phyloP scores from a whole-genome alignment of 2,329 filamentous ascomycete genomes.

The Hypoxylon sp. region DNA sequence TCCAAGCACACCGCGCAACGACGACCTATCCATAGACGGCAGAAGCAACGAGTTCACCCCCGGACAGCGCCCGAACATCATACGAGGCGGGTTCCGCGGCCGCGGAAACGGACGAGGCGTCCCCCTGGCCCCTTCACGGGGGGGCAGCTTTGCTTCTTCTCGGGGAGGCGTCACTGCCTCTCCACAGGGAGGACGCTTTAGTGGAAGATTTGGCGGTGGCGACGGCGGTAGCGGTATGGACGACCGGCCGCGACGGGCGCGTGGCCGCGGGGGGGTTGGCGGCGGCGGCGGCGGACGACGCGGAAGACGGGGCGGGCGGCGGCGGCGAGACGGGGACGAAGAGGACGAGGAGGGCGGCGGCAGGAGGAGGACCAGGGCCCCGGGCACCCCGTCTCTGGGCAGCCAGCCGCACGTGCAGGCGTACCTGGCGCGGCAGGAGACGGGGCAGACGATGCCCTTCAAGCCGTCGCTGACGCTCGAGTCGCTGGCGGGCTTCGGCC shows the following conservation, averaged over 20 bases:
- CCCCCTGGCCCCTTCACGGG: too few species aligned
- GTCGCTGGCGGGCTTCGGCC: constrained; percentile 49
- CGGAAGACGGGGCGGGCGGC: not conserved
- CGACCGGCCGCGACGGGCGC: constrained; percentile 19
- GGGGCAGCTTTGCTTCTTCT: constrained; percentile 32
- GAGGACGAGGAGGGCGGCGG: not conserved
- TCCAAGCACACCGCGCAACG: constrained; percentile 45
- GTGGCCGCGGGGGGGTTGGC: not conserved
- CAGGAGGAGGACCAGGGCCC: constrained; percentile 8
- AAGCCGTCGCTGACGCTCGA: constrained; percentile 46
- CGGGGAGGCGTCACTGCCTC: constrained; percentile 6
- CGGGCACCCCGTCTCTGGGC: constrained; percentile 4
- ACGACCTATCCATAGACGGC: constrained; percentile 25
- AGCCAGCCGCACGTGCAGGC: constrained; percentile 35
- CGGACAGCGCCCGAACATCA: constrained; percentile 8
- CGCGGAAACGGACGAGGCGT: constrained; percentile 22
- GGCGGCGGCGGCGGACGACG: constrained; percentile 1
- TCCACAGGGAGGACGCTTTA: constrained; percentile 12
- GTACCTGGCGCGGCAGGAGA: constrained; percentile 41
- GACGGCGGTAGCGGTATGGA: too few species aligned
- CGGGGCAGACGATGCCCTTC: constrained; percentile 44
- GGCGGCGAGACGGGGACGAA: constrained; percentile 10
- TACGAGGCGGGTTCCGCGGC: constrained; percentile 36
- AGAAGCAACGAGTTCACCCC: not conserved
- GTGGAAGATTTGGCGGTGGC: constrained; percentile 8